Percentiles rank a stretch among this genome's conserved stretches.
Evolutionary conservation across 805 yeast species (phyloP).

Genomic region (Alloascoidea africana): DNA sequence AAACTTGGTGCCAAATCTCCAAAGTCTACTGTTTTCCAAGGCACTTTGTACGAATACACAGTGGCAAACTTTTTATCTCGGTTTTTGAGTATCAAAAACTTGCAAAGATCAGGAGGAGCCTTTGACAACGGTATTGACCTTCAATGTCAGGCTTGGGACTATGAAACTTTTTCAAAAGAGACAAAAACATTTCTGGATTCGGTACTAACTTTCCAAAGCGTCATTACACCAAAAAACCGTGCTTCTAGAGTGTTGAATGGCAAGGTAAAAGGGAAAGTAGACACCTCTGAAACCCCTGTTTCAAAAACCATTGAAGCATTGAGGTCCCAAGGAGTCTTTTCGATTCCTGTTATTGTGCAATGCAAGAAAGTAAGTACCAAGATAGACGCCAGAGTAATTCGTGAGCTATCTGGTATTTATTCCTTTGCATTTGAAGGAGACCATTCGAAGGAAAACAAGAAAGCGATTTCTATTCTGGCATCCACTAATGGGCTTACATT

Average conservation of each 20-base stretch:
- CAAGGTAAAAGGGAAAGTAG: slow-evolving; percentile 1
- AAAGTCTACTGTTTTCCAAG: slow-evolving; percentile 32
- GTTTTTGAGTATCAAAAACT: slow-evolving; percentile 20
- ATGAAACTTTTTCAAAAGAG: slow-evolving; percentile 7
- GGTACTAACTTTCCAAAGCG: slow-evolving; percentile 10
- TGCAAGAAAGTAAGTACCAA: slow-evolving; percentile 33
- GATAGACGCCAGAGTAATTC: slow-evolving; percentile 28
- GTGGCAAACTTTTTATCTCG: slow-evolving; percentile 24
- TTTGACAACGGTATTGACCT: slow-evolving; percentile 44
- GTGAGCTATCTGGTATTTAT: slow-evolving; percentile 41
- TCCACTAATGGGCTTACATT: slow-evolving; percentile 31
- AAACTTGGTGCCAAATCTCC: slow-evolving; percentile 23
- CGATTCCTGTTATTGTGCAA: slow-evolving; percentile 28
- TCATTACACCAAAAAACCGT: neutral
- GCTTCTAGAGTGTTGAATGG: slow-evolving; percentile 4
- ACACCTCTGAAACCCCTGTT: neutral
- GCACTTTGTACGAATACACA: slow-evolving; percentile 38
- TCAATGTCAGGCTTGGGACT: slow-evolving; percentile 36
- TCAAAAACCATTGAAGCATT: slow-evolving; percentile 12
- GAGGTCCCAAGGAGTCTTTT: slow-evolving; percentile 8
- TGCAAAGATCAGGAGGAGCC: slow-evolving; percentile 36
- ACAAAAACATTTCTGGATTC: neutral
- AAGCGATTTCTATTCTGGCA: slow-evolving; percentile 25
- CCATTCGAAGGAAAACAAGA: slow-evolving; percentile 8
- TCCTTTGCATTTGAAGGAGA: slow-evolving; percentile 17